Base-by-base conservation (phyloP, 78 protist species). In the Isochrysis galbana region DNA sequence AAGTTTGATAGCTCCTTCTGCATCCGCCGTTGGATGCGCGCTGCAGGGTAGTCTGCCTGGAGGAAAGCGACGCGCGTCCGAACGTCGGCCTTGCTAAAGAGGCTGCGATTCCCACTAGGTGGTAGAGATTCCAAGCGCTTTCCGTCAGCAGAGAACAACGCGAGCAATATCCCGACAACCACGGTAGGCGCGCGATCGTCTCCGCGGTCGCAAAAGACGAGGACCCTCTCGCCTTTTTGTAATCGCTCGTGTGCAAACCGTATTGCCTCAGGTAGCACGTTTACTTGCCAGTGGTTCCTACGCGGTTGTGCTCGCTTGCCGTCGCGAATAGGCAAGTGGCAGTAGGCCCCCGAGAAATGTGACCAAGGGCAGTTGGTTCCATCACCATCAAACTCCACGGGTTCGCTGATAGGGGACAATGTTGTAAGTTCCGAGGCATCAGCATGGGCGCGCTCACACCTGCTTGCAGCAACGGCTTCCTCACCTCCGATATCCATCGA, bases 271-370 rank as follows among this genome's bases (percentile, higher is more conserved):
- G 84, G 84, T 14, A 77, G 46, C 47, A 77, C 84, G 26, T 2
- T 46, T 5, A 41, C 29, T 46, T 77, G 84, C 84, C 84, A 77
- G 34, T 29, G 22, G 84, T 77, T 46, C 46, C 39, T 77, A 46
- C 84, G 34, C 47, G 84, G 84, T 46, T 77, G 84, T 17, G 84
- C 84, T 17, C 84, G 84, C 84, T 77, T 77, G 84, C 84, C 84
- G 44, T 39, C 84, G 34, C 10, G 29, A 39, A 77, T 14, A 4
- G 84, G 84, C 34, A 77, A 17, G 46, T 77, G 84, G 5, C 10
- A 23, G 41, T 17, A 72, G 10, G 32, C 44, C 44, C 5, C 44
- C 41, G 23, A 61, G 23, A 11, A 32, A 26, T 7, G 61, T 51
- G 61, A 14, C 61, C 29, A 14, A 51, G 61, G 61, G n/a, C n/a